Conservation (phyloP, 805 yeast species). For the Saccharomyces jurei region DNA sequence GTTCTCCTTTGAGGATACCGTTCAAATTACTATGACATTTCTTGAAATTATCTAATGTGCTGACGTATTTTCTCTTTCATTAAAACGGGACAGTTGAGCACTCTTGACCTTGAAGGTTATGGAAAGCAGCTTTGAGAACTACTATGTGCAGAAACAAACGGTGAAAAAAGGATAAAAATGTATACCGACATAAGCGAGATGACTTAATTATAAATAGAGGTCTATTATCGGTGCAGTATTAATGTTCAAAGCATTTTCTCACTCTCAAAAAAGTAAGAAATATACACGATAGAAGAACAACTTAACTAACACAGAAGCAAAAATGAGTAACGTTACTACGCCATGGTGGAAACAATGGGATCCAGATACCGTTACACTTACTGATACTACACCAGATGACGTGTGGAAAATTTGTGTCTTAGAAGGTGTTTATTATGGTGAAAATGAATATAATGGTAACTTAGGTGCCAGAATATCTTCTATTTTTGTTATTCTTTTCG, state of each 20-base stretch:
- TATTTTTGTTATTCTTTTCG: constrained; percentile 49
- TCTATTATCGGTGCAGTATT: background rate
- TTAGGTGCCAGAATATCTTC: constrained; percentile 44
- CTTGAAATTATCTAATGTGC: no score
- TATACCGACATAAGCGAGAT: background rate
- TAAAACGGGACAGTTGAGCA: background rate
- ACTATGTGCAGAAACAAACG: background rate
- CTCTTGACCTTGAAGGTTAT: background rate
- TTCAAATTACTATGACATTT: background rate
- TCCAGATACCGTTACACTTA: constrained; percentile 25
- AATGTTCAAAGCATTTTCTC: background rate
- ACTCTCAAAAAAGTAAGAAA: background rate
- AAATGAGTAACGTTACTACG: background rate
- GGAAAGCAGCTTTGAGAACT: background rate
- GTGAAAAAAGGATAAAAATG: background rate
- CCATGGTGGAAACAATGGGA: constrained; percentile 18
- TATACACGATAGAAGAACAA: background rate
- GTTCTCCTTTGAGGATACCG: background rate
- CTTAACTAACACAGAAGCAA: background rate
- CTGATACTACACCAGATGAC: constrained; percentile 25
- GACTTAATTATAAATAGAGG: background rate
- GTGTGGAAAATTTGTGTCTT: constrained; percentile 37
- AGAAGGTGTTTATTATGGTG: constrained; percentile 35
- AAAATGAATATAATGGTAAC: constrained; percentile 38
- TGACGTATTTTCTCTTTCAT: background rate